A percentile compares a stretch with the other conserved stretches of the same genome.
Conservation (phyloP, 2,329 filamentous ascomycete genomes). For the Aspergillus amoenus region DNA sequence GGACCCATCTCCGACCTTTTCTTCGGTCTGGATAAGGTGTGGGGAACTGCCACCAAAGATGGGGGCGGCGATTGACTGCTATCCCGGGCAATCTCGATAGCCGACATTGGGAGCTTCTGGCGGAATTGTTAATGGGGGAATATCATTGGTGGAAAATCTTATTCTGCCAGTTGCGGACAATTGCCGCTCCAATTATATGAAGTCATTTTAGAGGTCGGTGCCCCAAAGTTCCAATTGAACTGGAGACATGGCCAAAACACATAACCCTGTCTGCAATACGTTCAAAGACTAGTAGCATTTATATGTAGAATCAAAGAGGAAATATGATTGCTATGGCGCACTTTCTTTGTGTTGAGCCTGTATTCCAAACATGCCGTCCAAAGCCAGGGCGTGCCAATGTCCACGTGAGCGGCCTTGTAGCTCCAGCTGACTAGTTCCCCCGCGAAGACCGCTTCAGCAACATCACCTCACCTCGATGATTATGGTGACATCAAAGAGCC, state of each 20-base stretch:
- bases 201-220: not conserved
- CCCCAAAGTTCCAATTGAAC: not conserved
- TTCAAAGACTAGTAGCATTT: no score
- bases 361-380: not conserved
- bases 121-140: not conserved
- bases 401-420: slow-evolving; percentile 5
- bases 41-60: slow-evolving; percentile 13
- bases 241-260: no score
- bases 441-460: not conserved
- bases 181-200: not conserved
- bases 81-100: slow-evolving; percentile 23
- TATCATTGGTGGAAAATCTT: slow-evolving; percentile 26
- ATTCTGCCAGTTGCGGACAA: not conserved
- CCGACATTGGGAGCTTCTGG: slow-evolving; percentile 17
- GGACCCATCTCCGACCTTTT: slow-evolving; percentile 14
- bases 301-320: not conserved
- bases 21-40: slow-evolving; percentile 4
- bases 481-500: slow-evolving; percentile 2
- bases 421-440: not conserved
- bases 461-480: not conserved
- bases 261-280: no score
- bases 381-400: not conserved
- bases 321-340: not conserved
- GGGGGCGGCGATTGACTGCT: slow-evolving; percentile 19
- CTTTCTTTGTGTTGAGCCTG: not conserved